Evolutionary conservation across 2,329 filamentous ascomycete genomes (phyloP).

Genomic region (Chaetoscypha palmicola): DNA sequence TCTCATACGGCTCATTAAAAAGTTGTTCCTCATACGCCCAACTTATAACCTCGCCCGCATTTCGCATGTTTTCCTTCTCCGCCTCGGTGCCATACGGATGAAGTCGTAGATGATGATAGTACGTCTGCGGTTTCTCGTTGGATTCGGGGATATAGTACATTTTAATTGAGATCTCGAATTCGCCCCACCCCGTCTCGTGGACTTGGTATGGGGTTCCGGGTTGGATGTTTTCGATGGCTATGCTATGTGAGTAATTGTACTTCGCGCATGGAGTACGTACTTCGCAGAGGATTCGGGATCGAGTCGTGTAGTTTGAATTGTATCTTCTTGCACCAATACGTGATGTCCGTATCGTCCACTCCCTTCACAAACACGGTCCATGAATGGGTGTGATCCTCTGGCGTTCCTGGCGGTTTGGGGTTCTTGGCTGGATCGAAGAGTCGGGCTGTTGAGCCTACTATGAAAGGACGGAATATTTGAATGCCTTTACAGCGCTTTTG

Average conservation of each 20-base stretch:
- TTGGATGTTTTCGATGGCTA: slow-evolving; percentile 62
- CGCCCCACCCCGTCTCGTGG: slow-evolving; percentile 92
- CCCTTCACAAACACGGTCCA: slow-evolving; percentile 95
- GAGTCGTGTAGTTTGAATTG: slow-evolving; percentile 98
- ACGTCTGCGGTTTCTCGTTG: slow-evolving; percentile 88
- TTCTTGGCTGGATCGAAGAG: slow-evolving; percentile 72
- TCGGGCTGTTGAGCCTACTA: slow-evolving; percentile 74
- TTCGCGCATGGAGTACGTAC: no score
- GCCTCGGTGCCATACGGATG: slow-evolving; percentile 83
- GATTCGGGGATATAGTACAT: slow-evolving; percentile 86
- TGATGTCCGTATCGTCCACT: slow-evolving; percentile 81
- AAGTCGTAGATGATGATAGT: slow-evolving; percentile 86
- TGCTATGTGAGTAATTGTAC: no score
- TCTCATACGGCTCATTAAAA: slow-evolving; percentile 94
- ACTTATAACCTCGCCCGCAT: slow-evolving; percentile 60
- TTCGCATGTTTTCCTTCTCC: slow-evolving; percentile 49
- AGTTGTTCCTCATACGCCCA: slow-evolving; percentile 91
- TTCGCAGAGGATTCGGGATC: slow-evolving; percentile 84
- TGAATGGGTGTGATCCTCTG: slow-evolving; percentile 89
- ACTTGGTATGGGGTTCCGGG: slow-evolving; percentile 68
- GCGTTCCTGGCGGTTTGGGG: slow-evolving; percentile 68
- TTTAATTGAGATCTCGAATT: slow-evolving; percentile 94
- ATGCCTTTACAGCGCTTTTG: slow-evolving; percentile 59
- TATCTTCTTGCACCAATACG: slow-evolving; percentile 92
- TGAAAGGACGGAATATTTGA: slow-evolving; percentile 56